Evolutionary conservation across 371 early-diverging fungal species (phyloP), one percentile per base, ranked within the genome.

Genomic region (Apophysomyces trapeziformis): DNA sequence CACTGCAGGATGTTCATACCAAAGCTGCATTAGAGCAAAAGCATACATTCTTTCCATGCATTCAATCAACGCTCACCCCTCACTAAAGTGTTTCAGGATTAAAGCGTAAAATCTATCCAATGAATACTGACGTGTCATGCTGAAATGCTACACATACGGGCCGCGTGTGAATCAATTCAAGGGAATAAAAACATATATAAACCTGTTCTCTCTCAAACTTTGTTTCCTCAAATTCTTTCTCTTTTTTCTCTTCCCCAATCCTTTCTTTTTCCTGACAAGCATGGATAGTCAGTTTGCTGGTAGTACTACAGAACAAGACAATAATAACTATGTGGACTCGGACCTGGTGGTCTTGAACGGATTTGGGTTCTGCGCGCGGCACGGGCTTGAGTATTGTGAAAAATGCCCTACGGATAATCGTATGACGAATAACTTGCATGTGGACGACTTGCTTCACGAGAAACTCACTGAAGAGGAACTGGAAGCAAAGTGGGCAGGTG

Each of bases 361-460:
- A n/a, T 69, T 72, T 68, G 63, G 65, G 66, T 66, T 72, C 63
- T 71, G 75, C 71, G 63, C 77, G 39, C 76, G 87, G 54, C 75
- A 74, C 66, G 69, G 79, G 45, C 63, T 75, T 41, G 82, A 82
- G 65, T 70, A 77, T 16, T 82, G 82, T 59, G 38, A 58, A 13
- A 79, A 76, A 46, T 82, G 82, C 43, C 82, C 82, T 7, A 82
- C 78, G 6, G 82, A 82, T 46, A 82, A 82, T 57, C 74, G 79
- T 13, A 62, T 69, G 14, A 47, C 68, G 13, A 82, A 82, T 50
- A 82, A 82, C 44, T 68, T 71, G 75, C 60, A 63, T 18, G 76
- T 82, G 7, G 79, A 79, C 59, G 76, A 77, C 39, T 63, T 71
- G 59, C 71, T 82, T 5, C 76, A 74, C 59, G 79, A 82, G 4